Evolutionary conservation across 2,329 filamentous ascomycete species (phyloP).

Genomic region (Coleophoma cylindrospora): DNA sequence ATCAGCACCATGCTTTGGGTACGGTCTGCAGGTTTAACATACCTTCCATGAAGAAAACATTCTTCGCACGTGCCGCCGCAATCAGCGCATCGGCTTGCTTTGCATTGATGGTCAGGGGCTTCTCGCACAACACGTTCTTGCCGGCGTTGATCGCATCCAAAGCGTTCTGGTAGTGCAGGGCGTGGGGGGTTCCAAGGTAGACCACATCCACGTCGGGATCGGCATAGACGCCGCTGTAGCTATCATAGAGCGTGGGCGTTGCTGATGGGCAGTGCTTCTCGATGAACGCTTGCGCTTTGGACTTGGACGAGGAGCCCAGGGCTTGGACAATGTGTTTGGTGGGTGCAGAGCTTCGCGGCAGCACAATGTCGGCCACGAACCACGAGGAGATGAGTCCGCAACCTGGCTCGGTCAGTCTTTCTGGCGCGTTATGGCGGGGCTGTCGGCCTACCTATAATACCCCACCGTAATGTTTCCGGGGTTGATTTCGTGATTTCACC

Average conservation of each 20-base stretch:
- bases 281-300: constrained; percentile 34
- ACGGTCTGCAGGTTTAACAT: neutral
- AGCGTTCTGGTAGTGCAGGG: constrained; percentile 63
- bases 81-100: constrained; percentile 51
- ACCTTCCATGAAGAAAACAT: constrained; percentile 36
- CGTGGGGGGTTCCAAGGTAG: constrained; percentile 65
- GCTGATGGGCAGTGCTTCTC: constrained; percentile 22
- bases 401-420: constrained; percentile 11
- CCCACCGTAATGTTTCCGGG: neutral
- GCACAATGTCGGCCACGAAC: constrained; percentile 37
- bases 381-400: constrained; percentile 40
- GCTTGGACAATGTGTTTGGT: constrained; percentile 36
- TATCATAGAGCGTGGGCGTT: constrained; percentile 38
- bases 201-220: constrained; percentile 60
- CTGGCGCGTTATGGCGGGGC: neutral
- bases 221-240: constrained; percentile 56
- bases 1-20: neutral
- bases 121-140: constrained; percentile 65
- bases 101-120: constrained; percentile 64
- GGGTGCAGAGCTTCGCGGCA: constrained; percentile 29
- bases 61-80: constrained; percentile 53
- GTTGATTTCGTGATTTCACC: neutral
- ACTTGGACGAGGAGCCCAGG: constrained; percentile 33
- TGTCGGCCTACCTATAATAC: neutral
- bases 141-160: constrained; percentile 56